Evolutionary conservation across 2,329 filamentous ascomycete genomes (phyloP), one percentile per base, ranked within the genome.

Genomic region (Pseudogymnoascus pannorum): DNA sequence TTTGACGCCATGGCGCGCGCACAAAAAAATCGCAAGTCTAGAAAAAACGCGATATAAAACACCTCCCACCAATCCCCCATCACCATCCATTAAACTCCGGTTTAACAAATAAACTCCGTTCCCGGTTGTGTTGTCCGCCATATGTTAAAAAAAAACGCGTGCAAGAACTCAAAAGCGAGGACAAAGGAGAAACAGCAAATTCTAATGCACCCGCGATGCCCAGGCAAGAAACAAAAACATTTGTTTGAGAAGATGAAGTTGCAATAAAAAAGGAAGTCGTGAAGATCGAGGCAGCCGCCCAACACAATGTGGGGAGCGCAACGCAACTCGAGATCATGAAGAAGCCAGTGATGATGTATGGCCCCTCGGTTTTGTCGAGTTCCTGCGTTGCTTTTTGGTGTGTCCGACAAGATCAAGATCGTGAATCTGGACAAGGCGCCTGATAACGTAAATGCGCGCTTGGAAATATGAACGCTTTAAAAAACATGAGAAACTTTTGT

Each of bases 251-350:
- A 51, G 42, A 48, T 51, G 42, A 51, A 51, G 42, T 51, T 51
- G 42, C 42, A 51, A 29, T n/a, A 61, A 66, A 68, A 62, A 65
- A 65, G 69, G 71, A 67, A 60, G 67, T 72, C 70, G 68, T 72
- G 44, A 68, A 72, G 70, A 72, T 72, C 71, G 70, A 72, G 71
- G 70, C 70, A 68, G 71, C 68, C 67, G 67, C 67, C 66, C 26
- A 58, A 61, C 62, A 35, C 18, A 29, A 26, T 26, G 22, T 3
- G 14, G 22, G 48, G 60, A 64, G 67, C 66, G 70, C 70, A 72
- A 69, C 68, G 70, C 70, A 68, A 66, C 69, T 72, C 70, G 70
- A 72, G 70, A 72, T 72, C 71, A 64, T 72, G 54, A 66, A 26
- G 42, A 35, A 5, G 24, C 59, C 36, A 42, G 64, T 58, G 61